Conservation (phyloP, 2,329 filamentous ascomycete species). For the Colletotrichum orchidophilum region DNA sequence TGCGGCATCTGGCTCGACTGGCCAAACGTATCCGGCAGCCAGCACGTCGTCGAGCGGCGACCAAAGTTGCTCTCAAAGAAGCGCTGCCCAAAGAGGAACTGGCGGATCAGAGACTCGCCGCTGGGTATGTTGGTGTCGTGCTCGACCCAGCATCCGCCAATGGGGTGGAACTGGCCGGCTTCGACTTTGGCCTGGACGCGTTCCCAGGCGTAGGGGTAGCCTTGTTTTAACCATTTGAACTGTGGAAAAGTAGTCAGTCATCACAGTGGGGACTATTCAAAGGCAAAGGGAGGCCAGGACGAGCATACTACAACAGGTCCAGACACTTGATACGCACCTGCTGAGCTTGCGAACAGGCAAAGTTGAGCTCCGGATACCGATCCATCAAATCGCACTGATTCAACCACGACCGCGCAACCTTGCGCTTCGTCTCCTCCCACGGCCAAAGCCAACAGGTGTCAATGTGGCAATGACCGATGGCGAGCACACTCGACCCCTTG, state of each 20-base stretch:
- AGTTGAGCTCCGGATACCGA: conserved; percentile 73
- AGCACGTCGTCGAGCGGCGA: conserved; percentile 71
- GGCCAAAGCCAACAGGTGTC: conserved; percentile 79
- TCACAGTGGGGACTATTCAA: too few relatives aligned
- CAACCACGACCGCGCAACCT: conserved; percentile 75
- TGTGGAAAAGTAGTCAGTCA: background rate
- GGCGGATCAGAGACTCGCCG: conserved; percentile 72
- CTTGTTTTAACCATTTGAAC: conserved; percentile 71
- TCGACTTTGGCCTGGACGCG: conserved; percentile 74
- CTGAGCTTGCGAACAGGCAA: conserved; percentile 73
- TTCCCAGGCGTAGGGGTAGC: conserved; percentile 72
- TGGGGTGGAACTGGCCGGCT: conserved; percentile 72
- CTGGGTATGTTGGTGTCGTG: conserved; percentile 76
- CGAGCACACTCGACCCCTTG: conserved; percentile 65
- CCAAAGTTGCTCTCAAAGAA: conserved; percentile 75
- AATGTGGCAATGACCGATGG: conserved; percentile 75
- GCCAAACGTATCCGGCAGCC: conserved; percentile 76
- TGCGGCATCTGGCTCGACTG: conserved; percentile 75
- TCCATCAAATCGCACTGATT: conserved; percentile 76
- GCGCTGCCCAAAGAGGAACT: conserved; percentile 74
- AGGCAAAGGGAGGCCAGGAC: background rate
- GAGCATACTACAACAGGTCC: too few relatives aligned
- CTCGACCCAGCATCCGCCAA: conserved; percentile 77
- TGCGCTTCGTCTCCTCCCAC: conserved; percentile 75
- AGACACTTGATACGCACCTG: conserved; percentile 37